These are phyloP conservation scores for Claviceps sp. DNA, from an alignment of 2,329 filamentous ascomycete species.

Conservation along the genomic window DNA sequence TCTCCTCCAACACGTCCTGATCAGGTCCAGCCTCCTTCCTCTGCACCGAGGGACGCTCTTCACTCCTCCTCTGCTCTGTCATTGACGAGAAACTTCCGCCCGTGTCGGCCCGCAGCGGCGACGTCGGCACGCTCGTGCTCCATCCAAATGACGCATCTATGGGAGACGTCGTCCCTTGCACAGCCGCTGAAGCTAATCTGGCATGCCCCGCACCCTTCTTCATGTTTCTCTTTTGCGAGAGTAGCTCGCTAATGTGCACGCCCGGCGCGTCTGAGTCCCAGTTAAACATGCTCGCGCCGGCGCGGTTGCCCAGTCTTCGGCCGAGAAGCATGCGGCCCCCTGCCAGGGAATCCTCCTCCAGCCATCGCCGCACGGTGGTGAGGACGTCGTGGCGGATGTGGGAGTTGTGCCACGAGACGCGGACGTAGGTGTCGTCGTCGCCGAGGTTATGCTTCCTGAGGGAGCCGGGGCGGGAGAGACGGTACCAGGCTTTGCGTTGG, in stretches of 20 bases:
- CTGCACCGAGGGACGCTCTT: neutral
- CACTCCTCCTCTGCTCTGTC: neutral
- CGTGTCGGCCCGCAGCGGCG: conserved; percentile 7
- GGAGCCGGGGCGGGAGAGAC: conserved; percentile 46
- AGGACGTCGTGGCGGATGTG: conserved; percentile 38
- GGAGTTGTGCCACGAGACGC: conserved; percentile 44
- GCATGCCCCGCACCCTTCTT: conserved; percentile 6
- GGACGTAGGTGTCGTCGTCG: conserved; percentile 45
- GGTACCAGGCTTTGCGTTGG: conserved; percentile 53
- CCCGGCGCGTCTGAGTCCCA: conserved; percentile 43
- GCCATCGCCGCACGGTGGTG: conserved; percentile 49
- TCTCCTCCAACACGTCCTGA: neutral
- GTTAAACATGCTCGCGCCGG: conserved; percentile 41
- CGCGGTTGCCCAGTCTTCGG: conserved; percentile 20
- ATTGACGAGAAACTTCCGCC: neutral
- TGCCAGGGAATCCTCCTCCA: conserved; percentile 46
- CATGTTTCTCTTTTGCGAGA: conserved; percentile 15
- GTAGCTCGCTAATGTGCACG: conserved; percentile 30
- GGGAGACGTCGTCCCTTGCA: neutral
- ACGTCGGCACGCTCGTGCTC: conserved; percentile 1
- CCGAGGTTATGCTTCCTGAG: conserved; percentile 41
- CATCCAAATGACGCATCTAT: neutral
- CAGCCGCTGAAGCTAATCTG: conserved; percentile 11
- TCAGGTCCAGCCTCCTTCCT: neutral
- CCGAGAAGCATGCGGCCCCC: conserved; percentile 32